Conservation (phyloP, 2,329 filamentous ascomycete genomes). For the Xylaria polymorpha region DNA sequence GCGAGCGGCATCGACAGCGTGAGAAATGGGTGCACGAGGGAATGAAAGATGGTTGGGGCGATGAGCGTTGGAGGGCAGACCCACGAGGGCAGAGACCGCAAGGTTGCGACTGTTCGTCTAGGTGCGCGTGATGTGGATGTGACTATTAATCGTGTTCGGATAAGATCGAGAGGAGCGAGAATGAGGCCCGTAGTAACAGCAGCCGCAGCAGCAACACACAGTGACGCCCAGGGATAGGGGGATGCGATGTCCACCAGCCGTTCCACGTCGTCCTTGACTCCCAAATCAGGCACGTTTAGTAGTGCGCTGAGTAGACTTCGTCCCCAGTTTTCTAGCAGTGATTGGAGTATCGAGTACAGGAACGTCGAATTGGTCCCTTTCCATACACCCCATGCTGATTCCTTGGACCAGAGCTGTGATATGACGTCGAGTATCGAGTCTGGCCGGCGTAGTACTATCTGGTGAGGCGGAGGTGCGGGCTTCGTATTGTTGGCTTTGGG, state of each 20-base stretch:
- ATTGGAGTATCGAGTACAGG: slow-evolving; percentile 86
- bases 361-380: slow-evolving; percentile 94
- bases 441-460: slow-evolving; percentile 76
- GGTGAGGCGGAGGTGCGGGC: slow-evolving; percentile 61
- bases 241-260: slow-evolving; percentile 78
- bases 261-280: slow-evolving; percentile 79
- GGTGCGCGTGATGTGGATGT: slow-evolving; percentile 81
- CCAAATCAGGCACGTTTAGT: slow-evolving; percentile 87
- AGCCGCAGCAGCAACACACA: slow-evolving; percentile 75
- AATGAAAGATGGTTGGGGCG: slow-evolving; percentile 87
- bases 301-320: slow-evolving; percentile 90
- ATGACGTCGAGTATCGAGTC: slow-evolving; percentile 89
- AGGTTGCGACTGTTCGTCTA: slow-evolving; percentile 80
- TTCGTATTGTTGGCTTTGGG: slow-evolving; percentile 53
- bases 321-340: slow-evolving; percentile 91
- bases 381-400: slow-evolving; percentile 93
- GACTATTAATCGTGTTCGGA: slow-evolving; percentile 88
- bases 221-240: slow-evolving; percentile 82
- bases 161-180: slow-evolving; percentile 87
- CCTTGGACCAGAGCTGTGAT: slow-evolving; percentile 87
- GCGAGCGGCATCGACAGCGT: slow-evolving; percentile 85
- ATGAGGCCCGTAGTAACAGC: slow-evolving; percentile 80
- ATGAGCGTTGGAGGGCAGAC: slow-evolving; percentile 77
- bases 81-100: slow-evolving; percentile 83
- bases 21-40: slow-evolving; percentile 84